Base-by-base conservation (phyloP, 371 early-diverging fungal genomes). In the Umbelopsis sp. region DNA sequence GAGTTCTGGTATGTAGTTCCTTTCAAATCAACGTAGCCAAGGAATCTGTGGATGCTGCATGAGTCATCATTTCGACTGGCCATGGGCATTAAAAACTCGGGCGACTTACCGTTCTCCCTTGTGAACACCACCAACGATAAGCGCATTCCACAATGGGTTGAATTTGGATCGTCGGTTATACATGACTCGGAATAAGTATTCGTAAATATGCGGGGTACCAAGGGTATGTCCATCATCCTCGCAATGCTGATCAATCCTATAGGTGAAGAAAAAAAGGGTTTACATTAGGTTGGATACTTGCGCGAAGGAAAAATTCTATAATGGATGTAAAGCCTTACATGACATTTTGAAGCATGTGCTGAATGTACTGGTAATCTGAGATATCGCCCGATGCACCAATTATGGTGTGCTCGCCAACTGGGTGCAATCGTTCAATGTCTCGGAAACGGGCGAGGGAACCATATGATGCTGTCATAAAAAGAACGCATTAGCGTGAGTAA, bases 381-480 rank as follows among this genome's bases (percentile, higher is more conserved):
- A 97, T 88, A 75, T 99, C 98, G 41, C 99, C 99, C 25, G 95
- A 91, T 45, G 93, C 93, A 46, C 97, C 99, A 41, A 98, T 79
- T 50, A 97, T 76, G 20, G 99, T 98, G 69, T 73, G 75, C 51
- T 94, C 87, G 46, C 96, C 94, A 14, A 96, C 92, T 50, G 89
- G 78, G 72, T 88, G 78, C 71, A 99, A 78, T 68, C 99, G 89
- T 75, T 94, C 88, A 64, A 95, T 90, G 79, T 96, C 93, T 66
- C 94, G 93, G 92, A 96, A 97, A 67, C 97, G 93, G 44, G 98
- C 96, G 72, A 98, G 79, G 29, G 94, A 93, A 63, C 99, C 99
- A 79, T 98, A 99, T 32, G 99, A 98, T 35, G 94, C 99, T 91
- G 82, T 20, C 63, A 18, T 8, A 50, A 1, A 29, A 38, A 51